These are phyloP conservation scores for Rubus idaeus DNA, from an alignment of 306 rosid species.

Conservation along the genomic window DNA sequence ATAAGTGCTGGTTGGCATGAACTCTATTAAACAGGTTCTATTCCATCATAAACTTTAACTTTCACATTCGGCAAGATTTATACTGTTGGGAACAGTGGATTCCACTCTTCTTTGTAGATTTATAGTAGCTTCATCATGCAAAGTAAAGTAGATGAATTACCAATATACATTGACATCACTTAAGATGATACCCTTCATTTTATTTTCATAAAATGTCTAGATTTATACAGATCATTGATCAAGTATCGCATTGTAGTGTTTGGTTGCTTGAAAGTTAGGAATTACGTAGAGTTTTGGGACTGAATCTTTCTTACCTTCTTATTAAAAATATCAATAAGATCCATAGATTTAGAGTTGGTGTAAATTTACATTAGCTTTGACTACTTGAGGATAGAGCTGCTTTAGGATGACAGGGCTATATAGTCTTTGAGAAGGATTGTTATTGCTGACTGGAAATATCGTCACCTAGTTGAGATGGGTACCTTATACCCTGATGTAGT, in stretches of 20 bases:
- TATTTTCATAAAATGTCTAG: background rate
- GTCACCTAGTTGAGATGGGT: too few relatives aligned
- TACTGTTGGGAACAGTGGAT: background rate
- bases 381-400: background rate
- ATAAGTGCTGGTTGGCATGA: conserved; percentile 91
- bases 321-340: background rate
- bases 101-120: background rate
- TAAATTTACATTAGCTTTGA: background rate
- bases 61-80: background rate
- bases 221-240: background rate
- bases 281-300: background rate
- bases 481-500: too few relatives aligned
- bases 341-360: background rate
- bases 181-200: background rate
- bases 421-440: background rate
- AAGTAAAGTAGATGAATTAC: background rate
- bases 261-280: background rate
- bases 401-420: background rate
- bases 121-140: background rate
- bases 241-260: background rate
- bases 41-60: background rate
- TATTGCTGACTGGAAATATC: background rate
- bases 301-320: background rate
- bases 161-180: background rate
- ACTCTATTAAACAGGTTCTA: conserved; percentile 67